These are phyloP conservation scores for Zasmidium cellare DNA, from an alignment of 2,329 filamentous ascomycete genomes.

Conservation along the genomic window DNA sequence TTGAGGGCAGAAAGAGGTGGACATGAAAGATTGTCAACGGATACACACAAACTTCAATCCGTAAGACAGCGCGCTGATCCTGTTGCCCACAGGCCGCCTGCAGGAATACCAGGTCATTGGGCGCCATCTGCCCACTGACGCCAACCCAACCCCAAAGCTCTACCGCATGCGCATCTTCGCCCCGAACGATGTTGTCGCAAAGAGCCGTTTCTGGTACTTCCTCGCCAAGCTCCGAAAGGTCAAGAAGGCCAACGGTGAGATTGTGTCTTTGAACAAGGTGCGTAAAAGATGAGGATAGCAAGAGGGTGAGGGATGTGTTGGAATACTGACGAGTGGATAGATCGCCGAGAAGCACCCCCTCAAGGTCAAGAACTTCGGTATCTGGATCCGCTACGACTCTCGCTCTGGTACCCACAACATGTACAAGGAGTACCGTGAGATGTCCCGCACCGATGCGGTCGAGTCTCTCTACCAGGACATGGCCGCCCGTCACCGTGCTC, in stretches of 20 bases:
- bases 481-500: slow-evolving; percentile 96
- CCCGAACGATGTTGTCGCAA: slow-evolving; percentile 95
- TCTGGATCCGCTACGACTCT: slow-evolving; percentile 99
- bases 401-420: slow-evolving; percentile 99
- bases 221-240: slow-evolving; percentile 98
- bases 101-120: slow-evolving; percentile 99
- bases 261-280: slow-evolving; percentile 89
- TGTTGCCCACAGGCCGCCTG: slow-evolving; percentile 78
- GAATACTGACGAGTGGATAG: slow-evolving; percentile 47
- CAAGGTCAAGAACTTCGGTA: slow-evolving; percentile 99
- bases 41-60: slow-evolving; percentile 18
- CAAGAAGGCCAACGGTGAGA: slow-evolving; percentile 99
- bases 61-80: slow-evolving; percentile 39
- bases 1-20: slow-evolving; percentile 30
- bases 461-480: slow-evolving; percentile 99
- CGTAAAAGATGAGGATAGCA: slow-evolving; percentile 58
- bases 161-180: slow-evolving; percentile 99
- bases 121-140: slow-evolving; percentile 96
- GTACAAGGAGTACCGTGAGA: slow-evolving; percentile 99
- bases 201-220: slow-evolving; percentile 99
- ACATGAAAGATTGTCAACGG: slow-evolving; percentile 8
- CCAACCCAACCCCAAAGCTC: slow-evolving; percentile 95
- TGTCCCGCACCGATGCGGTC: slow-evolving; percentile 92
- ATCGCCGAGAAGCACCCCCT: slow-evolving; percentile 98
- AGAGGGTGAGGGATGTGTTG: not conserved